Percentiles rank a stretch among this genome's conserved stretches.
Conservation (phyloP, 164 flowering plant genomes). For the Vitis rotundifolia region DNA sequence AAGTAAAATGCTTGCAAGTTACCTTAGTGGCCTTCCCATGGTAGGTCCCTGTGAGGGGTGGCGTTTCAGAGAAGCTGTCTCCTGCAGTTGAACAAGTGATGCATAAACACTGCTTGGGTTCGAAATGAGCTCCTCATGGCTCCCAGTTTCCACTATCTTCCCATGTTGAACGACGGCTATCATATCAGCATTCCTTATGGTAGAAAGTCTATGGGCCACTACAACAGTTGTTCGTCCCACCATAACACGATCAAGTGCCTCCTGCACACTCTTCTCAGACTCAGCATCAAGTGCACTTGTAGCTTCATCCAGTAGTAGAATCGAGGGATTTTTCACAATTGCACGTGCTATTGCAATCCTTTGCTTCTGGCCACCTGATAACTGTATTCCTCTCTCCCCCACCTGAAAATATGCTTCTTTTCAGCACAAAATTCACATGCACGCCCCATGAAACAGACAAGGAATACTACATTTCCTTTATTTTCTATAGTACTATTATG, state of each 20-base stretch:
- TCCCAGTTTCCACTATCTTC: conserved; percentile 82
- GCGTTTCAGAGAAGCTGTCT: conserved; percentile 48
- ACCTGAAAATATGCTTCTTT: conserved; percentile 46
- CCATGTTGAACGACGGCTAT: conserved; percentile 89
- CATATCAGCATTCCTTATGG: conserved; percentile 82
- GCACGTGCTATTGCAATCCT: conserved; percentile 96
- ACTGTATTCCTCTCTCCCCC: conserved; percentile 91
- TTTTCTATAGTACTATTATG: too few species aligned
- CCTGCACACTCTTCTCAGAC: conserved; percentile 95
- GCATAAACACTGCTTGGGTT: conserved; percentile 70
- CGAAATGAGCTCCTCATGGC: conserved; percentile 84
- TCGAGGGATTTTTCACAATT: conserved; percentile 82
- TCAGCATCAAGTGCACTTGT: conserved; percentile 97
- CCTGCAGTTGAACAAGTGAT: conserved; percentile 77
- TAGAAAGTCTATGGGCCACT: conserved; percentile 96
- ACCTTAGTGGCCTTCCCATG: conserved; percentile 65
- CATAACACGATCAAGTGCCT: conserved; percentile 96
- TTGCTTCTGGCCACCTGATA: conserved; percentile 98
- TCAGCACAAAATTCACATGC: too few species aligned
- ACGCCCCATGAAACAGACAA: too few species aligned
- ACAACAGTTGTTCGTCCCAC: conserved; percentile 90
- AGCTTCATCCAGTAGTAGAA: conserved; percentile 90
- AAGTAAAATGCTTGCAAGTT: not conserved
- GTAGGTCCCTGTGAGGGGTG: conserved; percentile 39
- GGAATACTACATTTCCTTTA: too few species aligned